Percentiles rank a stretch among this genome's conserved stretches.
These are phyloP conservation scores for Perkinsus marinus DNA, from an alignment of 169 alveolate genomes.

Conservation along the genomic window DNA sequence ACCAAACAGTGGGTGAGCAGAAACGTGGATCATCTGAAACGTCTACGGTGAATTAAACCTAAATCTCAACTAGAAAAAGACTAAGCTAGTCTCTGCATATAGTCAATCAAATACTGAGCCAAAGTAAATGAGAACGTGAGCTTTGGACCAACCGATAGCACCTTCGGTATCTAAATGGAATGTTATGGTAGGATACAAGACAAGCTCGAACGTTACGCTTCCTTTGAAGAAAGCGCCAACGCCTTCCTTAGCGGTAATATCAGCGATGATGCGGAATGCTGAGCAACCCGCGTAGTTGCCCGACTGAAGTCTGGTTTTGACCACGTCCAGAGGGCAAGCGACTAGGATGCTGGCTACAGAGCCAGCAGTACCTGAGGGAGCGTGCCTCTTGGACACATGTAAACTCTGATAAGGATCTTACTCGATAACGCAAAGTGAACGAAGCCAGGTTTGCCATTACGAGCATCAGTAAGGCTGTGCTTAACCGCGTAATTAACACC, in stretches of 20 bases:
- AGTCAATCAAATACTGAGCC: background rate
- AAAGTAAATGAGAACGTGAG: background rate
- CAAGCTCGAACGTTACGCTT: background rate
- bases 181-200: background rate
- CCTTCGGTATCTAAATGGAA: background rate
- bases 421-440: background rate
- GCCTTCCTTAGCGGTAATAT: background rate
- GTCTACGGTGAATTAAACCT: background rate
- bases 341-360: background rate
- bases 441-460: background rate
- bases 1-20: background rate
- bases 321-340: conserved; percentile 4
- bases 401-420: background rate
- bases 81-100: background rate
- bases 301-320: background rate
- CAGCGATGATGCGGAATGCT: background rate
- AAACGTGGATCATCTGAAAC: background rate
- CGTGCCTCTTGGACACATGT: background rate
- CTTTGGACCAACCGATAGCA: background rate
- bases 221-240: background rate
- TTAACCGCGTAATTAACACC: background rate
- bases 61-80: background rate
- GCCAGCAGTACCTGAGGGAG: background rate
- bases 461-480: background rate
- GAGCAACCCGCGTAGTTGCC: background rate